A percentile compares a stretch with the other conserved stretches of the same genome.
Conservation (phyloP, 2,329 filamentous ascomycete species). For the Ophiostoma perfectum region DNA sequence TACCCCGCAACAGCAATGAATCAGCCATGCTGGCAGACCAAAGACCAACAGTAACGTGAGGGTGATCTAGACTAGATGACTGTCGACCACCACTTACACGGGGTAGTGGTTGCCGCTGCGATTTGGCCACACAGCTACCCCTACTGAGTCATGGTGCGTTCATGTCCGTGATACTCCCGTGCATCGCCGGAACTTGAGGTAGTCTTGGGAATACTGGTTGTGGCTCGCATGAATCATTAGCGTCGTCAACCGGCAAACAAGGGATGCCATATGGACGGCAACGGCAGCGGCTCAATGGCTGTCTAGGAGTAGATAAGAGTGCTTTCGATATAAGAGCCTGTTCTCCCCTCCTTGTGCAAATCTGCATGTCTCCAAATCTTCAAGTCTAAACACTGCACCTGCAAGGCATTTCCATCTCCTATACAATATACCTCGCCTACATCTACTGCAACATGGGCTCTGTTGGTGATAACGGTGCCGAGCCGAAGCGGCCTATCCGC, state of each 20-base stretch:
- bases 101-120: neutral
- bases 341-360: too few relatives aligned
- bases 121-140: neutral
- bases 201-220: neutral
- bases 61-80: too few relatives aligned
- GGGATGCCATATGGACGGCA: neutral
- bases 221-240: neutral
- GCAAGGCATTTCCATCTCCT: too few relatives aligned
- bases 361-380: too few relatives aligned
- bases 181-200: neutral
- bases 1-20: slow-evolving; percentile 5
- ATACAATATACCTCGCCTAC: neutral
- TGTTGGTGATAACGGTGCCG: slow-evolving; percentile 10
- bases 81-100: too few relatives aligned
- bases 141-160: neutral
- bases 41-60: too few relatives aligned
- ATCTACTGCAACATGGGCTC: slow-evolving; percentile 20
- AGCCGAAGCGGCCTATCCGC: slow-evolving; percentile 29
- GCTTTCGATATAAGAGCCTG: too few relatives aligned
- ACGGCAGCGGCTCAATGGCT: neutral
- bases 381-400: too few relatives aligned
- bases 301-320: too few relatives aligned
- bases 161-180: neutral
- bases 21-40: neutral
- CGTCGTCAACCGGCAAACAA: neutral